phyloP scores from a whole-genome alignment of 176 grass and related monocot species.

The Ensete glaucum region DNA sequence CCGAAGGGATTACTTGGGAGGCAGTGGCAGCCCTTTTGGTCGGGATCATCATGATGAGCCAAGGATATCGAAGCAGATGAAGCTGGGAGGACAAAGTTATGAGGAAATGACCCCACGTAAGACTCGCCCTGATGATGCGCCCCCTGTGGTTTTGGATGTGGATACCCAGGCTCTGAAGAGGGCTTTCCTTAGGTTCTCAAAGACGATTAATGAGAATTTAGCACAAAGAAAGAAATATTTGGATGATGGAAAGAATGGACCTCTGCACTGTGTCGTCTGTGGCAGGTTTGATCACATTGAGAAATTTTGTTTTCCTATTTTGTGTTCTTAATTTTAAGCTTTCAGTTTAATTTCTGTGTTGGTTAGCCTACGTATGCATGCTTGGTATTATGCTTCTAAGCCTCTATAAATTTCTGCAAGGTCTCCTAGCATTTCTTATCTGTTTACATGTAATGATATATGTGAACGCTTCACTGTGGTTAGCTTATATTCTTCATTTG shows the following conservation, averaged over 20 bases:
- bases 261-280: conserved; percentile 62
- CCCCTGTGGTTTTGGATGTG: conserved; percentile 13
- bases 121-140: conserved; percentile 10
- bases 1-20: background rate
- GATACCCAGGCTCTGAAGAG: conserved; percentile 42
- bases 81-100: conserved; percentile 30
- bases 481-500: background rate
- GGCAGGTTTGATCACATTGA: conserved; percentile 66
- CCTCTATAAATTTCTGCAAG: background rate
- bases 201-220: conserved; percentile 58
- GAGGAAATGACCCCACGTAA: conserved; percentile 9
- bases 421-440: background rate
- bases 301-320: conserved; percentile 30
- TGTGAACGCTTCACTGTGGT: background rate
- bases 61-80: conserved; percentile 50
- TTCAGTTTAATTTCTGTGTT: background rate
- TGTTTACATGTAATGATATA: background rate
- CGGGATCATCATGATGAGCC: conserved; percentile 28
- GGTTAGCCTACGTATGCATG: too few species aligned
- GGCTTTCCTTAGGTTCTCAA: conserved; percentile 75
- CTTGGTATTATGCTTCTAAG: background rate
- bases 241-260: conserved; percentile 47
- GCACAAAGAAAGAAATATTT: conserved; percentile 55
- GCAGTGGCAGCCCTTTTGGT: conserved; percentile 9
- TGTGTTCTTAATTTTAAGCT: background rate